A percentile compares a stretch with the other conserved stretches of the same genome.
These are phyloP conservation scores for Glaciozyma antarctica DNA, from an alignment of 768 basidiomycete genomes.

Conservation along the genomic window DNA sequence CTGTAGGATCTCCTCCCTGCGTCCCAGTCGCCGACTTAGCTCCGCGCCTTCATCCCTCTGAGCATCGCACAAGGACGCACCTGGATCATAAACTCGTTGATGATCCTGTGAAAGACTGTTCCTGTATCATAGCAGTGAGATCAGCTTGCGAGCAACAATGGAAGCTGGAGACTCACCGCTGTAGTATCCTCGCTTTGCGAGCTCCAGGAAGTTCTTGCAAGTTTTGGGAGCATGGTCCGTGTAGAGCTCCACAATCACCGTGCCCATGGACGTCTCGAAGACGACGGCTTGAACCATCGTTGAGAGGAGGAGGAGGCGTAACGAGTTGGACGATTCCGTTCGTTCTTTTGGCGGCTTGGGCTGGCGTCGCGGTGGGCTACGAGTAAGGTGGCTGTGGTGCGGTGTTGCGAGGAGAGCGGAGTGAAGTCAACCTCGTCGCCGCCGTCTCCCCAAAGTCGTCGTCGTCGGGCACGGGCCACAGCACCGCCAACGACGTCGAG, in stretches of 20 bases:
- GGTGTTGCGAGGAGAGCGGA: no score
- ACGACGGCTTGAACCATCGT: no score
- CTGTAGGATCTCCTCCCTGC: slow-evolving; percentile 39
- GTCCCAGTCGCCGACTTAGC: neutral
- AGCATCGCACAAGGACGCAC: slow-evolving; percentile 30
- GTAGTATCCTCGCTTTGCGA: slow-evolving; percentile 85
- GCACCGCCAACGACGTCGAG: no score
- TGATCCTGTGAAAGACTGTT: slow-evolving; percentile 81
- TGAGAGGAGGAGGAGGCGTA: no score
- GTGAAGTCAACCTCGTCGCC: no score
- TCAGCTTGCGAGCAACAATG: neutral
- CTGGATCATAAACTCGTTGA: slow-evolving; percentile 97
- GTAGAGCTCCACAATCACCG: slow-evolving; percentile 26
- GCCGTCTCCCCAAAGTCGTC: no score
- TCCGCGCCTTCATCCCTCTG: neutral
- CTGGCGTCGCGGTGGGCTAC: no score
- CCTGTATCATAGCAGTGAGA: slow-evolving; percentile 38
- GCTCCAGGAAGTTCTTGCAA: slow-evolving; percentile 87
- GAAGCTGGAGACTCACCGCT: neutral
- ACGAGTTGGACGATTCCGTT: no score
- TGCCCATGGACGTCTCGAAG: slow-evolving; percentile 1
- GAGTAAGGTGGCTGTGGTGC: no score
- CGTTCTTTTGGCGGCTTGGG: no score
- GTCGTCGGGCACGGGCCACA: no score
- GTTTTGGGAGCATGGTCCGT: slow-evolving; percentile 51